A percentile compares a stretch with the other conserved stretches of the same genome.
Conservation (phyloP, 2,329 filamentous ascomycete genomes). For the Sarocladium strictum region DNA sequence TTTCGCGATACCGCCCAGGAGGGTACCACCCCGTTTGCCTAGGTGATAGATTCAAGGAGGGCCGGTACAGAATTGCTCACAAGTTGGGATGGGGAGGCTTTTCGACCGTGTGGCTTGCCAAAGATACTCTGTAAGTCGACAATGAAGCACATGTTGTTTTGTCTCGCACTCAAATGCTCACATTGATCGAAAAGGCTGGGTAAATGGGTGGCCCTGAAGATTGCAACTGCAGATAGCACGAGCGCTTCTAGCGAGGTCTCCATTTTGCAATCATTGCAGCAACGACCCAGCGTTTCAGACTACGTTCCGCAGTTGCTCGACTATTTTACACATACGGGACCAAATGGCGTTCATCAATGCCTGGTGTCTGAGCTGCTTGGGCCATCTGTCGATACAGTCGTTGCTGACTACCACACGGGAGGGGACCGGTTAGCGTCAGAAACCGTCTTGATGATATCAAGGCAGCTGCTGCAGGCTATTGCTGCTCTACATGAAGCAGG, state of each 20-base stretch:
- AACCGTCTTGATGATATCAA: neutral
- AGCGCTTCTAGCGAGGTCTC: neutral
- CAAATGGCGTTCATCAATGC: slow-evolving; percentile 24
- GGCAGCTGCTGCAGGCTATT: slow-evolving; percentile 1
- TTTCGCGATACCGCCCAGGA: slow-evolving; percentile 24
- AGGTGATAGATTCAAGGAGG: slow-evolving; percentile 29
- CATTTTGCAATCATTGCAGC: neutral
- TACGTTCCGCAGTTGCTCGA: slow-evolving; percentile 2
- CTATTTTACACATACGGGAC: slow-evolving; percentile 21
- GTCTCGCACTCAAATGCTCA: neutral
- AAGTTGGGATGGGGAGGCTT: slow-evolving; percentile 38
- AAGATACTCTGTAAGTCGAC: slow-evolving; percentile 20
- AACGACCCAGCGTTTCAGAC: slow-evolving; percentile 1
- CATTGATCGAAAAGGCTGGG: neutral
- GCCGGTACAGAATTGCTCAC: slow-evolving; percentile 34
- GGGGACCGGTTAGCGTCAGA: slow-evolving; percentile 2
- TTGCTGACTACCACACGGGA: slow-evolving; percentile 8
- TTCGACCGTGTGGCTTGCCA: slow-evolving; percentile 39
- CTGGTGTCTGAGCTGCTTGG: slow-evolving; percentile 25
- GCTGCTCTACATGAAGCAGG: neutral
- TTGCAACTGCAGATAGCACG: slow-evolving; percentile 6
- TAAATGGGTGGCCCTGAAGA: slow-evolving; percentile 1
- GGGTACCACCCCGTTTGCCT: slow-evolving; percentile 36
- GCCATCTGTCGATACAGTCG: slow-evolving; percentile 13
- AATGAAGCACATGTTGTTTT: slow-evolving; percentile 13